Evolutionary conservation across 257 asterid species (phyloP).

Genomic region (Solanum neorickii): DNA sequence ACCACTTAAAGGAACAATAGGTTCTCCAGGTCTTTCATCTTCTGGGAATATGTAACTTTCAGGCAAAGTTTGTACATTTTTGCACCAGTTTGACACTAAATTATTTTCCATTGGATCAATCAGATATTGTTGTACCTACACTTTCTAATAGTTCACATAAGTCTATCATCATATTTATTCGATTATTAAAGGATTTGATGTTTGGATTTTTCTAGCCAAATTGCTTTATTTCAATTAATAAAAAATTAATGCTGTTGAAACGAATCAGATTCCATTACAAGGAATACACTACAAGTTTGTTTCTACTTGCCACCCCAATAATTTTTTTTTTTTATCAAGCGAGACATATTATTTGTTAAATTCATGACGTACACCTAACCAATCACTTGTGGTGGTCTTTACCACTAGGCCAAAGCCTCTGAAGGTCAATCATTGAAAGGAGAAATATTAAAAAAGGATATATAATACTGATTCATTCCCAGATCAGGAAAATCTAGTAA

Average conservation of each 20-base stretch:
- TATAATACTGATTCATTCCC: neutral
- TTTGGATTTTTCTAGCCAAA: neutral
- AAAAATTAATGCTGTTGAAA: neutral
- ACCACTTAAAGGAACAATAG: neutral
- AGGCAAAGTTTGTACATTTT: slow-evolving; percentile 7
- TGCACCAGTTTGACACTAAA: neutral
- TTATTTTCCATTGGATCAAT: neutral
- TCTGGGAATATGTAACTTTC: slow-evolving; percentile 5
- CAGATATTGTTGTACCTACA: neutral
- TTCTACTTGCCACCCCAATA: neutral
- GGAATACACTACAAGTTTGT: neutral
- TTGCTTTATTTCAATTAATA: neutral
- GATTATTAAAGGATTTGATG: neutral
- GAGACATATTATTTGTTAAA: neutral
- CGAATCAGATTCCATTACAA: neutral
- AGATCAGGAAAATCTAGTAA: neutral
- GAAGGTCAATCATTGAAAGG: neutral
- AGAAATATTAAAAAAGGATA: too few relatives aligned
- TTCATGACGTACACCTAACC: too few relatives aligned
- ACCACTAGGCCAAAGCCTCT: neutral
- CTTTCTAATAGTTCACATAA: neutral
- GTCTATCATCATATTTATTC: neutral
- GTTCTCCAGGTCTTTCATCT: slow-evolving; percentile 9
- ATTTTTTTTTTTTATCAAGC: neutral
- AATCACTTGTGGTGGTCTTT: neutral